phyloP scores from a whole-genome alignment of 805 yeast species.

The Brettanomyces custersianus region DNA sequence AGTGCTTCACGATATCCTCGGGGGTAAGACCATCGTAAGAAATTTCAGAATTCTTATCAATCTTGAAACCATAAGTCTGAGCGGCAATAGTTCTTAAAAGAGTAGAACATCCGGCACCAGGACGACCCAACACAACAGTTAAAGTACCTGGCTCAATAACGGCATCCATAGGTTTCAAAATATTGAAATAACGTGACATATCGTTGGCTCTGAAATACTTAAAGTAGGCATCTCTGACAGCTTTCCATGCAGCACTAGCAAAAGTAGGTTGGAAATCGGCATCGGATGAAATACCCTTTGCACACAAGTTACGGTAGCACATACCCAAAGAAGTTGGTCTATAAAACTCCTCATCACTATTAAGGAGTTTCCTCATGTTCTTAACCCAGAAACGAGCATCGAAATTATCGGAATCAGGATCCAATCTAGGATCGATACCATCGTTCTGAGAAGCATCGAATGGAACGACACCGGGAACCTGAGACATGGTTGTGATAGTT shows the following conservation, averaged over 20 bases:
- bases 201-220: slow-evolving; percentile 20
- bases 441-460: slow-evolving; percentile 9
- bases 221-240: slow-evolving; percentile 21
- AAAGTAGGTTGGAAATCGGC: slow-evolving; percentile 60
- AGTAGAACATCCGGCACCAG: slow-evolving; percentile 77
- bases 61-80: slow-evolving; percentile 50
- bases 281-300: slow-evolving; percentile 58
- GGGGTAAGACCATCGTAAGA: slow-evolving; percentile 49
- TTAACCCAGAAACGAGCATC: slow-evolving; percentile 60
- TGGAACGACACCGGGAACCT: slow-evolving; percentile 41
- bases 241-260: slow-evolving; percentile 32
- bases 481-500: slow-evolving; percentile 41
- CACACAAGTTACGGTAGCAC: slow-evolving; percentile 49
- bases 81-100: slow-evolving; percentile 50
- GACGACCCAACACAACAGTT: slow-evolving; percentile 68
- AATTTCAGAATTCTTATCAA: slow-evolving; percentile 37
- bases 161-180: slow-evolving; percentile 61
- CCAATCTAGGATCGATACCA: slow-evolving; percentile 33
- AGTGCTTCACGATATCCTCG: slow-evolving; percentile 39
- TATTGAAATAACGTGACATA: slow-evolving; percentile 34
- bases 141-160: slow-evolving; percentile 52
- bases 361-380: slow-evolving; percentile 45
- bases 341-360: slow-evolving; percentile 52
- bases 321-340: slow-evolving; percentile 53
- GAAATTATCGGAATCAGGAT: slow-evolving; percentile 53